These are phyloP conservation scores for Crithidia thermophila DNA, from an alignment of 208 protist species.

Conservation along the genomic window DNA sequence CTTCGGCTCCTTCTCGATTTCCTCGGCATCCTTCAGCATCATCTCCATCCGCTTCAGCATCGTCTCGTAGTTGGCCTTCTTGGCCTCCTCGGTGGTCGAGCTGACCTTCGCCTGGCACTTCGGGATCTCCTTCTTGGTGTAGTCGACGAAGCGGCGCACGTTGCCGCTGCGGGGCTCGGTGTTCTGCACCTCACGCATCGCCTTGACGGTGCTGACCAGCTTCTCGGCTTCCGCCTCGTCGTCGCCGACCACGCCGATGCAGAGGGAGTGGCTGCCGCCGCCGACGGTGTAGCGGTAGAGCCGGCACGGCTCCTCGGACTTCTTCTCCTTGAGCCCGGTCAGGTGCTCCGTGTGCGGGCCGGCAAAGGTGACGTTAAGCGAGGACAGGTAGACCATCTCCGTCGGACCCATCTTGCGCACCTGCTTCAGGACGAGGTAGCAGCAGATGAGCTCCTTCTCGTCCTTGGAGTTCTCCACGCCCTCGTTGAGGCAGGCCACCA, in stretches of 20 bases:
- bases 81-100: slow-evolving; percentile 37
- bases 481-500: slow-evolving; percentile 36
- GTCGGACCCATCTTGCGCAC: slow-evolving; percentile 40
- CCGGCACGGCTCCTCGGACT: slow-evolving; percentile 36
- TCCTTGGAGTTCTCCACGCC: slow-evolving; percentile 47
- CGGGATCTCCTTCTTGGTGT: slow-evolving; percentile 62
- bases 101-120: slow-evolving; percentile 48
- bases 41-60: slow-evolving; percentile 69
- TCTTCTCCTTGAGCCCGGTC: slow-evolving; percentile 57
- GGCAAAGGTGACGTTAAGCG: slow-evolving; percentile 58
- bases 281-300: slow-evolving; percentile 78
- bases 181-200: slow-evolving; percentile 60
- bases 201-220: slow-evolving; percentile 35
- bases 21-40: slow-evolving; percentile 83
- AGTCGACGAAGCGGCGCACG: slow-evolving; percentile 77
- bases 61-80: slow-evolving; percentile 39
- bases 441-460: slow-evolving; percentile 53
- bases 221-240: slow-evolving; percentile 34
- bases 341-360: slow-evolving; percentile 50
- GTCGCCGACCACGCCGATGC: slow-evolving; percentile 40
- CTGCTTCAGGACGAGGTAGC: slow-evolving; percentile 72
- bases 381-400: slow-evolving; percentile 62
- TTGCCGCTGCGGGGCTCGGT: slow-evolving; percentile 76
- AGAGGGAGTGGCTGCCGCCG: slow-evolving; percentile 53
- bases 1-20: slow-evolving; percentile 46